Base-by-base conservation (phyloP, 208 protist species). In the Crithidia acanthocephali region DNA sequence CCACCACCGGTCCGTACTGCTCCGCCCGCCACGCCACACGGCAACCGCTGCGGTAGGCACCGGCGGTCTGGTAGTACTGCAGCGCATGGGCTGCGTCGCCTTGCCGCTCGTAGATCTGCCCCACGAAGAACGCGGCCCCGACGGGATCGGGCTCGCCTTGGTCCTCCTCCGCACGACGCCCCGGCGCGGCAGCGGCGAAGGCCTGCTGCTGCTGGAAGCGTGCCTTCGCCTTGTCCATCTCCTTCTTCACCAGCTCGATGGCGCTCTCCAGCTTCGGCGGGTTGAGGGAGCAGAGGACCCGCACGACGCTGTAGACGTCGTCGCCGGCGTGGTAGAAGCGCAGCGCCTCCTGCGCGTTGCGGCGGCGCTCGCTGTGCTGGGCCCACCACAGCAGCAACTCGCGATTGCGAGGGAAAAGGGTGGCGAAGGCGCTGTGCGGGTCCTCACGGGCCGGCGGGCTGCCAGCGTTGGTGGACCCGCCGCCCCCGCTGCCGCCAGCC, bases 71-170 rank as follows among this genome's bases (percentile, higher is more conserved):
- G 73, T 95, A 99, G 75, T 97, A 98, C 62, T 96, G 80, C 59
- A 99, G 81, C 35, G 97, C 86, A 64, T 68, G 78, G 20, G 79
- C 77, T 22, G 81, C 70, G 37, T 95, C 75, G 58, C 78, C 80
- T 25, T 55, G 74, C 23, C 83, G 76, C 76, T 99, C 98, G 59
- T 93, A 97, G 55, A 97, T 82, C 52, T 86, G 66, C 20, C 91
- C 98, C 18, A 99, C 83, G 67, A 98, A 97, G 80, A 93, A 98
- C 27, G 96, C 93, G 27, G 95, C 96, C 18, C 93, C 91, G 56
- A 93, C 79, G 47, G 80, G 78, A 30, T 91, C 87, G 6, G 86
- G 79, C 51, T 87, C 85, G 0, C 61, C 62, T 48, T 37, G 51
- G 56, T 59, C 57, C 64, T 64, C 61, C 61, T 63, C 58, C 15